A percentile compares a stretch with the other conserved stretches of the same genome.
These are phyloP conservation scores for Russula sp. DNA, from an alignment of 768 basidiomycete genomes.

Conservation along the genomic window DNA sequence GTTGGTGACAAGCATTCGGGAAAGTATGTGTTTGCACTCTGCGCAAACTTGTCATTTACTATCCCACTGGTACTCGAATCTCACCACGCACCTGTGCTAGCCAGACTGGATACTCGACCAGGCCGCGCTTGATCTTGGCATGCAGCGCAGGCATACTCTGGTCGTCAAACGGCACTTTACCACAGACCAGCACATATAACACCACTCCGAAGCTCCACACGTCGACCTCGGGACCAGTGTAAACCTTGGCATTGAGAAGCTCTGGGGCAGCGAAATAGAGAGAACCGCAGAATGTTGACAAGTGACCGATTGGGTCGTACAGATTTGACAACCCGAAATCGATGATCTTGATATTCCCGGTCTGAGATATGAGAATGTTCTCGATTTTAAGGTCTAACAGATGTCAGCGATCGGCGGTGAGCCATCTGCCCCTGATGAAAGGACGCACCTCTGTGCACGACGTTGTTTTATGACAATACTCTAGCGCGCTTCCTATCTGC, in stretches of 20 bases:
- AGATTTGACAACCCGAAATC: slow-evolving; percentile 98
- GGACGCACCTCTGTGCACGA: slow-evolving; percentile 83
- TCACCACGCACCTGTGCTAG: slow-evolving; percentile 67
- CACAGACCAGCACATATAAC: slow-evolving; percentile 95
- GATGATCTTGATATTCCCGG: slow-evolving; percentile 99
- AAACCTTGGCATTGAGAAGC: slow-evolving; percentile 92
- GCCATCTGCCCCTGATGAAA: slow-evolving; percentile 7
- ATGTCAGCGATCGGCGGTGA: slow-evolving; percentile 10
- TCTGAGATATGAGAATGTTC: slow-evolving; percentile 98
- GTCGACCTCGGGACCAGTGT: slow-evolving; percentile 97
- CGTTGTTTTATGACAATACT: slow-evolving; percentile 98
- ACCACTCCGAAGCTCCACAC: slow-evolving; percentile 99
- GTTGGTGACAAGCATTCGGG: slow-evolving; percentile 94
- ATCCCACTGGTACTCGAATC: background rate
- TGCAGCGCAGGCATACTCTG: slow-evolving; percentile 99
- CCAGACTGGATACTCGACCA: slow-evolving; percentile 98
- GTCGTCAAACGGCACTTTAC: slow-evolving; percentile 98
- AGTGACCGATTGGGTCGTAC: slow-evolving; percentile 75
- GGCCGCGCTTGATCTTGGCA: slow-evolving; percentile 96
- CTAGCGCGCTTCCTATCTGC: slow-evolving; percentile 93
- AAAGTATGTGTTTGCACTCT: slow-evolving; percentile 95
- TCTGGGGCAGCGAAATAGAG: slow-evolving; percentile 99
- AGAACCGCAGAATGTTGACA: slow-evolving; percentile 96
- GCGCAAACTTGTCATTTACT: slow-evolving; percentile 14
- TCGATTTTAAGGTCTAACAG: slow-evolving; percentile 91